Conservation (phyloP, 2,329 filamentous ascomycete species). For the Venturia effusa region DNA sequence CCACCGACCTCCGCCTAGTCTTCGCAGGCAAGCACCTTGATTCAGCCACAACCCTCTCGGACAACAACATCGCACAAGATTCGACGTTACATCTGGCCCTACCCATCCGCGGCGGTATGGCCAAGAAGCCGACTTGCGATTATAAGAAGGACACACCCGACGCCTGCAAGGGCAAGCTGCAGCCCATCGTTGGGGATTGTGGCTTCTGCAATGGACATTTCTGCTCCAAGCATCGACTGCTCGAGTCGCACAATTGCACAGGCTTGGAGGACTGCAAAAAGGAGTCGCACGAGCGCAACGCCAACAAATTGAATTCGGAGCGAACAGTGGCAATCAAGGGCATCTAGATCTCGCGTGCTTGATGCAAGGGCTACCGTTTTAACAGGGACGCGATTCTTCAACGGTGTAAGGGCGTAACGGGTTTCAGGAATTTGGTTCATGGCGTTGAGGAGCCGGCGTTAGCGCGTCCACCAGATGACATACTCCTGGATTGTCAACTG, state of each 20-base stretch:
- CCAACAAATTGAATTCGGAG: constrained; percentile 83
- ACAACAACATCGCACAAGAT: constrained; percentile 38
- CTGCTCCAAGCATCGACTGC: constrained; percentile 86
- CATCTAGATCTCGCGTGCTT: constrained; percentile 40
- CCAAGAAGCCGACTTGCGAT: constrained; percentile 17
- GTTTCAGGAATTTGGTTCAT: neutral
- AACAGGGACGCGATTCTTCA: neutral
- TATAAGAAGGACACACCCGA: constrained; percentile 49
- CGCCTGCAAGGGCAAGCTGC: constrained; percentile 76
- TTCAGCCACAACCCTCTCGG: constrained; percentile 31
- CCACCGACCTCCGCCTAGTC: constrained; percentile 43
- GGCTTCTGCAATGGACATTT: constrained; percentile 89
- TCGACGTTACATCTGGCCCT: constrained; percentile 44
- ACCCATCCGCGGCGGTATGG: constrained; percentile 48
- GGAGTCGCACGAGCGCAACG: constrained; percentile 89
- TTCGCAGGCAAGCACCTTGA: constrained; percentile 47
- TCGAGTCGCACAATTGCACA: constrained; percentile 89
- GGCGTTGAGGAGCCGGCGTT: neutral
- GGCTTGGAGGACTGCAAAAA: constrained; percentile 96
- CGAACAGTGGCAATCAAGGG: constrained; percentile 90
- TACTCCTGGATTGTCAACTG: neutral
- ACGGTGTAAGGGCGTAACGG: neutral
- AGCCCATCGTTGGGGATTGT: constrained; percentile 93
- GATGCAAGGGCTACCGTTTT: constrained; percentile 21
- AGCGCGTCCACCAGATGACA: neutral